Evolutionary conservation across 441 rosid species (phyloP).

Genomic region (Croton laevigatus): DNA sequence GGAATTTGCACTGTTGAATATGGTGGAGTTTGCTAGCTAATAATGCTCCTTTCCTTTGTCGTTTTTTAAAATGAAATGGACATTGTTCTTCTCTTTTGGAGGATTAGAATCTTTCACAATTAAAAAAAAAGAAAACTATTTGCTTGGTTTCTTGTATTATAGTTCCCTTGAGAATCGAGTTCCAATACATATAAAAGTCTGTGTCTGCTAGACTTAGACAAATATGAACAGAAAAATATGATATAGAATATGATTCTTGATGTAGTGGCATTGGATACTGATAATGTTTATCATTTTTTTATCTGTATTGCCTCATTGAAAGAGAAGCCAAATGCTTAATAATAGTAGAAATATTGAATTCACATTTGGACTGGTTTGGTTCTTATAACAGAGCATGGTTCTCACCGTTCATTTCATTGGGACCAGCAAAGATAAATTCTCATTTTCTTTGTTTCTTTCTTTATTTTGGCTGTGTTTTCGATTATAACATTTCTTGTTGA

Average conservation of each 20-base stretch:
- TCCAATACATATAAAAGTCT: slow-evolving; percentile 14
- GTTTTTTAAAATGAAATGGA: slow-evolving; percentile 2
- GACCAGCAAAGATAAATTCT: too few species aligned
- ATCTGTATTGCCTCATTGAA: not conserved
- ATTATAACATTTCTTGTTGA: too few species aligned
- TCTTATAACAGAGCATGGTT: too few species aligned
- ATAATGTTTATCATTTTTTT: not conserved
- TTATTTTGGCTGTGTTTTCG: too few species aligned
- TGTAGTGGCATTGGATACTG: slow-evolving; percentile 22
- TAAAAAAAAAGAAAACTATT: not conserved
- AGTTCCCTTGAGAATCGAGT: slow-evolving; percentile 30
- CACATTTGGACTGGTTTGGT: too few species aligned
- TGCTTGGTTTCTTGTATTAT: not conserved
- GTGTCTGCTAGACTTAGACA: slow-evolving; percentile 37
- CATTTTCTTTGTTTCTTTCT: too few species aligned
- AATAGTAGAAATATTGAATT: not conserved
- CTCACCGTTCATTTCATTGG: too few species aligned
- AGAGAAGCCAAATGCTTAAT: not conserved
- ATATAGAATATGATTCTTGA: not conserved
- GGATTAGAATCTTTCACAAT: slow-evolving; percentile 26
- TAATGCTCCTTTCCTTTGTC: slow-evolving; percentile 18
- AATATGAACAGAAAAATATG: slow-evolving; percentile 20
- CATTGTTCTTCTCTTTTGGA: slow-evolving; percentile 36
- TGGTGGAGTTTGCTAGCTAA: slow-evolving; percentile 22
- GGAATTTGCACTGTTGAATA: slow-evolving; percentile 8